These are phyloP conservation scores for Diphasiastrum complanatum DNA, from an alignment of 83 land plant species.

Conservation along the genomic window DNA sequence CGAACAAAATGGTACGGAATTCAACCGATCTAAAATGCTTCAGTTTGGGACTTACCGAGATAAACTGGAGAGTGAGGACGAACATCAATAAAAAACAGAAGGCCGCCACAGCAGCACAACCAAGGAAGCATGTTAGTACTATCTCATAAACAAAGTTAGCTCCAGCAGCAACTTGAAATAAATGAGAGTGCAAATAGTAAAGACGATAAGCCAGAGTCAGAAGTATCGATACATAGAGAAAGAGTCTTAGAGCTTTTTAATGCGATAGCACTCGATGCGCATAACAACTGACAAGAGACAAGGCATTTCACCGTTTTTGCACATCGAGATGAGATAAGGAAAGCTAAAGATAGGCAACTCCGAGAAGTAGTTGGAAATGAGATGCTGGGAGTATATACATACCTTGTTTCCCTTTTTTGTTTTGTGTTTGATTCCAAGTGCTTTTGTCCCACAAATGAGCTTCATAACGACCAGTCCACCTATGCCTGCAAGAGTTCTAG, in stretches of 20 bases:
- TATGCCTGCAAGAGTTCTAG: slow-evolving; percentile 50
- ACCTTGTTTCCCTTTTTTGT: slow-evolving; percentile 95
- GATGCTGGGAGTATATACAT: slow-evolving; percentile 24
- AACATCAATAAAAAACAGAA: background rate
- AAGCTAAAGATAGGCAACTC: background rate
- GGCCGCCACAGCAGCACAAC: background rate
- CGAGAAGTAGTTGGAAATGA: slow-evolving; percentile 27
- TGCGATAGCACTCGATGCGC: too few species aligned
- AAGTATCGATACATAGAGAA: too few species aligned
- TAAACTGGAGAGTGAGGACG: slow-evolving; percentile 14
- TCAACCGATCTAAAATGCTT: too few species aligned
- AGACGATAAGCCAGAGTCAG: too few species aligned
- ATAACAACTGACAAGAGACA: too few species aligned
- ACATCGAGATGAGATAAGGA: background rate
- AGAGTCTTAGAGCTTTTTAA: too few species aligned
- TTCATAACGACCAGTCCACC: slow-evolving; percentile 91
- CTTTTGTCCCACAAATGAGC: slow-evolving; percentile 94
- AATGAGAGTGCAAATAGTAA: too few species aligned
- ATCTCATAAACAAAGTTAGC: background rate
- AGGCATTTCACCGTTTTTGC: too few species aligned
- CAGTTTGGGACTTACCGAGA: slow-evolving; percentile 20
- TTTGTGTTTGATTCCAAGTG: slow-evolving; percentile 87
- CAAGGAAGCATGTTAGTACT: background rate
- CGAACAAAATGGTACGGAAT: too few species aligned
- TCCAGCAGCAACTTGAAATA: too few species aligned